phyloP scores from a whole-genome alignment of 257 asterid genomes.

The Ophiorrhiza pumila region DNA sequence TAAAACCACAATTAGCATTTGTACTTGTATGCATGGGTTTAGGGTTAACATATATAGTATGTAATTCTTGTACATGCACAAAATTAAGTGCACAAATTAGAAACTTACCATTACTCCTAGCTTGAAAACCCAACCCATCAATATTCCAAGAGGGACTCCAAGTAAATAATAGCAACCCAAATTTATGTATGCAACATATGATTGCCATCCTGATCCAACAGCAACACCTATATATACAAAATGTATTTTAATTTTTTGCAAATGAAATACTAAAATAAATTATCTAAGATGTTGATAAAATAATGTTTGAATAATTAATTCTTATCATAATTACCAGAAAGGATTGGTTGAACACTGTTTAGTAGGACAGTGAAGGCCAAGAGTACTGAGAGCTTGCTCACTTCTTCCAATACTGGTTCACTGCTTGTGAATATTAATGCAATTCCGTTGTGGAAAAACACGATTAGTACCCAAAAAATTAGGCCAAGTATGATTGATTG shows the following conservation, averaged over 20 bases:
- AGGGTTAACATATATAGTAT: no score
- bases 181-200: slow-evolving; percentile 50
- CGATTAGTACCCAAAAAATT: slow-evolving; percentile 33
- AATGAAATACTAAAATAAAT: not conserved
- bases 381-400: slow-evolving; percentile 38
- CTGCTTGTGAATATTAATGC: slow-evolving; percentile 47
- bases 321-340: slow-evolving; percentile 53
- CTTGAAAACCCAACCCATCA: slow-evolving; percentile 40
- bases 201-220: slow-evolving; percentile 67
- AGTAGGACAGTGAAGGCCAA: slow-evolving; percentile 53
- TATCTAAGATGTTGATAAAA: not conserved
- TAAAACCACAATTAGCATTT: no score
- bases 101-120: slow-evolving; percentile 47
- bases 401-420: slow-evolving; percentile 42
- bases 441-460: slow-evolving; percentile 36
- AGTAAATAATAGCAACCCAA: slow-evolving; percentile 45
- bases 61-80: no score
- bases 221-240: slow-evolving; percentile 42
- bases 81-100: no score
- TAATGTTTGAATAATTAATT: not conserved
- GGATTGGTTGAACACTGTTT: slow-evolving; percentile 58
- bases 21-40: no score
- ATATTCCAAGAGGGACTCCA: slow-evolving; percentile 48
- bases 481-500: slow-evolving; percentile 45
- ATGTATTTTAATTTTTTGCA: not conserved